phyloP scores from a whole-genome alignment of 106 monocot species.

The Alisma plantagoaquatica region DNA sequence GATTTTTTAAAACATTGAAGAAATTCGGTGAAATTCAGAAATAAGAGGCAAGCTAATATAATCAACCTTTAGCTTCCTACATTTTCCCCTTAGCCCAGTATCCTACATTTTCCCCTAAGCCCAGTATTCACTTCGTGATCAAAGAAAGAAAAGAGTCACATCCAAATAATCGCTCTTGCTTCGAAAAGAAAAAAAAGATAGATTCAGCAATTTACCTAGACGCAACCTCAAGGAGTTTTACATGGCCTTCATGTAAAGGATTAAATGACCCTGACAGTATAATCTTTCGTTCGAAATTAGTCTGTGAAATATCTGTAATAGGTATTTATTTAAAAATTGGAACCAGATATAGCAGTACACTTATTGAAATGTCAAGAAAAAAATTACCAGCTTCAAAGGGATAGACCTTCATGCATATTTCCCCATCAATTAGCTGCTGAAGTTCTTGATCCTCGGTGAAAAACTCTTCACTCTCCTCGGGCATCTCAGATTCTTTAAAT shows the following conservation, averaged over 20 bases:
- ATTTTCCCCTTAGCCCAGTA: too few species aligned
- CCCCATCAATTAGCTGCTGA: constrained; percentile 85
- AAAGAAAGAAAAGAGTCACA: too few species aligned
- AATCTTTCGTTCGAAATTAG: constrained; percentile 58
- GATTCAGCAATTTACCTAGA: constrained; percentile 46
- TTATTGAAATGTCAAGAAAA: not conserved
- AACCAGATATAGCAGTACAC: not conserved
- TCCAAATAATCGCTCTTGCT: too few species aligned
- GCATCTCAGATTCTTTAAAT: constrained; percentile 53
- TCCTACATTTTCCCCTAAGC: too few species aligned
- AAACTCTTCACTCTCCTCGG: constrained; percentile 37
- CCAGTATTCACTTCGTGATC: too few species aligned
- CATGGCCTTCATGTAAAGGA: constrained; percentile 92
- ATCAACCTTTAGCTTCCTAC: too few species aligned
- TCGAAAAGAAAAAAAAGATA: too few species aligned
- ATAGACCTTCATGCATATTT: constrained; percentile 85
- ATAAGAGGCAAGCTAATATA: too few species aligned
- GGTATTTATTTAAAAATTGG: constrained; percentile 4
- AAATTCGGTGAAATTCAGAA: too few species aligned
- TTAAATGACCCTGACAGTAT: constrained; percentile 95
- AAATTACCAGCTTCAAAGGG: constrained; percentile 43
- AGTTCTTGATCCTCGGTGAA: constrained; percentile 81
- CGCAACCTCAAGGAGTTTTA: constrained; percentile 79
- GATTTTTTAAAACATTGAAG: too few species aligned
- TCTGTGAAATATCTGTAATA: constrained; percentile 27